Conservation (phyloP, 1,284 basidiomycete genomes). For the Papiliotrema flavescens region DNA sequence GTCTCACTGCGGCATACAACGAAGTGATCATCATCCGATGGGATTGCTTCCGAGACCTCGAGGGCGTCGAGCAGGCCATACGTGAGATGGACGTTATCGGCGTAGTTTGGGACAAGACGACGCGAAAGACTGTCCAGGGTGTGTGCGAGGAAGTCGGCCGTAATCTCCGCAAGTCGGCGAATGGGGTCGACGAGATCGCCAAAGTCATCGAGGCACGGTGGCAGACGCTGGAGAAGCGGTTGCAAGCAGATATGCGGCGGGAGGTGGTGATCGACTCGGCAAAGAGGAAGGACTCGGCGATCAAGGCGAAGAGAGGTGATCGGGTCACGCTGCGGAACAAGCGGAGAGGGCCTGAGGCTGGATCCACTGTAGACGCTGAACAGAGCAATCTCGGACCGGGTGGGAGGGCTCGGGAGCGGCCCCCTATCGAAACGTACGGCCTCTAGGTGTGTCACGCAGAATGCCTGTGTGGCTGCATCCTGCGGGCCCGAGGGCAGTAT, state of each 20-base stretch:
- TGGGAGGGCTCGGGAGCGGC: no score
- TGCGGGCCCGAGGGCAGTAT: no score
- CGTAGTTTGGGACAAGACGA: slow-evolving; percentile 61
- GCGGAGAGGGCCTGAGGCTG: no score
- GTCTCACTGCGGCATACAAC: slow-evolving; percentile 78
- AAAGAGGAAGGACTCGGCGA: background rate
- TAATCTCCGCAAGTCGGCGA: background rate
- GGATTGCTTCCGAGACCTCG: slow-evolving; percentile 73
- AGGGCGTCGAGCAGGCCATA: slow-evolving; percentile 65
- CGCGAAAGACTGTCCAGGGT: slow-evolving; percentile 60
- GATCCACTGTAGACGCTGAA: no score
- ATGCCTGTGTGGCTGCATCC: no score
- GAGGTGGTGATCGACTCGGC: slow-evolving; percentile 3
- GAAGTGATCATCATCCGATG: slow-evolving; percentile 75
- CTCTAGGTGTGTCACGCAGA: no score
- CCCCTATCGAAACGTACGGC: no score
- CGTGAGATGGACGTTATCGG: slow-evolving; percentile 78
- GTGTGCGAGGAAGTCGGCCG: slow-evolving; percentile 60
- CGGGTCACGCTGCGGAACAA: no score
- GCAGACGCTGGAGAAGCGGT: background rate
- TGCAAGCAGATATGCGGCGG: slow-evolving; percentile 1
- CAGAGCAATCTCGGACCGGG: no score
- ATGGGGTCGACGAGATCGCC: background rate
- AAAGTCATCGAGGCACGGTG: background rate
- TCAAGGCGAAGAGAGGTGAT: background rate